Evolutionary conservation across 2,329 filamentous ascomycete genomes (phyloP), one percentile per base, ranked within the genome.

Genomic region (Mycosphaerella sp.): DNA sequence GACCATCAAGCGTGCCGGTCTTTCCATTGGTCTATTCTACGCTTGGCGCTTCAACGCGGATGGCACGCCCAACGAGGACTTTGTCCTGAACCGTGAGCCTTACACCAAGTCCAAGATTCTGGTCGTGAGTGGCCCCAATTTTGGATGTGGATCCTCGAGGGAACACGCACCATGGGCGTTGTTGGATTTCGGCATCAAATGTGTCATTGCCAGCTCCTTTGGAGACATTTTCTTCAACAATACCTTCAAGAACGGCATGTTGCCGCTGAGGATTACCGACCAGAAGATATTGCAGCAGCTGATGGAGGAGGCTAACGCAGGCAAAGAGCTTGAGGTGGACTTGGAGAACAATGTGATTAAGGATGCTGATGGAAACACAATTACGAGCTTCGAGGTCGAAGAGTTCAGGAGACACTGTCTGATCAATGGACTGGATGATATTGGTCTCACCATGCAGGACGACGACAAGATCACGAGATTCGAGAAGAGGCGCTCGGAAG

Each of bases 211-310:
- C 1, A 89, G 89, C 1, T 91, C 87, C 1, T 88, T 82, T 63
- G 87, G 86, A 55, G 89, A 95, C 68, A 98, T 98, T 72, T 96
- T 96, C 83, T 95, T 92, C 82, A 96, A 95, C 82, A 98, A 98
- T 79, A 93, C 87, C n/a, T 97, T 96, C 82, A 97, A 98, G 81
- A 98, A 98, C 77, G 92, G 92, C 76, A 97, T 97, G 93, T 78
- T 97, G 59, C 91, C 92, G 45, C 83, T 97, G 57, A 74, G 79
- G 55, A 86, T 97, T 68, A 75, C 79, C 32, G 83, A 92, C 70
- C 73, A 82, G 61, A 76, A 74, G 1, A 78, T 81, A 32, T 76
- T 96, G 3, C 78, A 86, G 42, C 78, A 78, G 58, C 84, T 97
- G 60, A 84, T 87, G 38, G 81, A 78, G 26, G 88, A 95, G 72